phyloP scores from a whole-genome alignment of 148 eudicot species.

The Persicaria maculosa region DNA sequence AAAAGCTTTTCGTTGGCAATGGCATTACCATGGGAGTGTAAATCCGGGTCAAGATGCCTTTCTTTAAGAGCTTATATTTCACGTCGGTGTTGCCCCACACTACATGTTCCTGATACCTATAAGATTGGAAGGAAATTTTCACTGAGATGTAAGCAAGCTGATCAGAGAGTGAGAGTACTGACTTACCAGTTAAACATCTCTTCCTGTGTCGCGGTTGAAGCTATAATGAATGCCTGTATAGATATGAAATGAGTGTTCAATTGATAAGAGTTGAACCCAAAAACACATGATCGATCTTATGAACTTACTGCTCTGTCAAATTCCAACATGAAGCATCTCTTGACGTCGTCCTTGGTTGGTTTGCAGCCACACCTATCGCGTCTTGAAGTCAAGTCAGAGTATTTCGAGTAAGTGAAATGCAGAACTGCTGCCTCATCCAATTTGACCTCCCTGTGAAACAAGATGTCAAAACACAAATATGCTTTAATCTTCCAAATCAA shows the following conservation, averaged over 20 bases:
- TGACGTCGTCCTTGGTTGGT: conserved; percentile 52
- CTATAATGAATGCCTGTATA: conserved; percentile 59
- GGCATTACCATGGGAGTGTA: conserved; percentile 49
- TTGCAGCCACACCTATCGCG: conserved; percentile 60
- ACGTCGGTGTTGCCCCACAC: conserved; percentile 41
- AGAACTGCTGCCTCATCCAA: conserved; percentile 66
- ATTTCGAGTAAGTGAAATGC: conserved; percentile 58
- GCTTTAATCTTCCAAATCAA: not conserved
- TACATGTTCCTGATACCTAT: conserved; percentile 54
- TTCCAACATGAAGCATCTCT: conserved; percentile 61
- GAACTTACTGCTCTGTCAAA: conserved; percentile 55
- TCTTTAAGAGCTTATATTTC: conserved; percentile 33
- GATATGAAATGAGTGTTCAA: not conserved
- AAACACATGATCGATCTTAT: not conserved
- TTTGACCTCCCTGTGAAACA: conserved; percentile 33
- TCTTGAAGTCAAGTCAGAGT: conserved; percentile 56
- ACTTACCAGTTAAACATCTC: conserved; percentile 56
- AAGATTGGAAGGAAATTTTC: conserved; percentile 8
- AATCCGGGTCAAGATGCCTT: conserved; percentile 49
- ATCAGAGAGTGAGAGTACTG: not conserved
- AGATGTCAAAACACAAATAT: not conserved
- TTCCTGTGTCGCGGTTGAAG: conserved; percentile 45
- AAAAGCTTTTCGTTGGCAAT: not conserved
- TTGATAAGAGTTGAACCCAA: not conserved
- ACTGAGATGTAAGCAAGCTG: not conserved